These are phyloP conservation scores for Penicillium arizonense DNA, from an alignment of 495 filamentous ascomycete genomes.

Conservation along the genomic window DNA sequence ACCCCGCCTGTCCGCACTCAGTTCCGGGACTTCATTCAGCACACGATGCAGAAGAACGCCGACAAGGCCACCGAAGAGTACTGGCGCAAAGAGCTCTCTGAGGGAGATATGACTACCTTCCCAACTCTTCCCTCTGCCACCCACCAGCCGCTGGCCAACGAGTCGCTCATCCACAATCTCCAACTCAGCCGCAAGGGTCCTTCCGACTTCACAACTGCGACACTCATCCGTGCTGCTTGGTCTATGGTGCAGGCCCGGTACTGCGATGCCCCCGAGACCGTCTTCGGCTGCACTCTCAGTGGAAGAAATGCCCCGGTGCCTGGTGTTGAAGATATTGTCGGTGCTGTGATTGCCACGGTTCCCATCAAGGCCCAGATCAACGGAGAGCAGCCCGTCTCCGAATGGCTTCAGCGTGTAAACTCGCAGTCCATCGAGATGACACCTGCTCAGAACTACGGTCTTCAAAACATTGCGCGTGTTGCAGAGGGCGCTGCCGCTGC, in stretches of 20 bases:
- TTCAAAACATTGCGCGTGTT: slow-evolving; percentile 55
- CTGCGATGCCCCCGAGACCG: slow-evolving; percentile 22
- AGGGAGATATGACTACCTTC: slow-evolving; percentile 34
- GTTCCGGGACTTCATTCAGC: slow-evolving; percentile 23
- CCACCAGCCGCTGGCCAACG: slow-evolving; percentile 29
- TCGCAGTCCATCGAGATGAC: slow-evolving; percentile 44
- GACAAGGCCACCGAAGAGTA: slow-evolving; percentile 19
- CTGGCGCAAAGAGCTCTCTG: slow-evolving; percentile 29
- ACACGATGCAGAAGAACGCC: slow-evolving; percentile 9
- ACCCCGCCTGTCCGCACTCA: slow-evolving; percentile 6
- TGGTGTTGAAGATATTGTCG: slow-evolving; percentile 52
- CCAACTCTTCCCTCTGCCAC: slow-evolving; percentile 39
- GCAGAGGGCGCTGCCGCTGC: slow-evolving; percentile 48
- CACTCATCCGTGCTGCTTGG: slow-evolving; percentile 33
- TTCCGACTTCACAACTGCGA: slow-evolving; percentile 17
- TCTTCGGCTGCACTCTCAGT: slow-evolving; percentile 49
- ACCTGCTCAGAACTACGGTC: slow-evolving; percentile 55
- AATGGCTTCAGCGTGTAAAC: slow-evolving; percentile 45
- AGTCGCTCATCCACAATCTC: slow-evolving; percentile 5
- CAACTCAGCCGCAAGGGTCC: slow-evolving; percentile 16
- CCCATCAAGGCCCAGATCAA: slow-evolving; percentile 48
- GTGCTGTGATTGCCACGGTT: slow-evolving; percentile 58
- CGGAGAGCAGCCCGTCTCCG: slow-evolving; percentile 14
- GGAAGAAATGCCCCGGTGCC: slow-evolving; percentile 52
- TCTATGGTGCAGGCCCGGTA: slow-evolving; percentile 41